Base-by-base conservation (phyloP, 1,284 basidiomycete species). In the Xerocomus nothofagi region DNA sequence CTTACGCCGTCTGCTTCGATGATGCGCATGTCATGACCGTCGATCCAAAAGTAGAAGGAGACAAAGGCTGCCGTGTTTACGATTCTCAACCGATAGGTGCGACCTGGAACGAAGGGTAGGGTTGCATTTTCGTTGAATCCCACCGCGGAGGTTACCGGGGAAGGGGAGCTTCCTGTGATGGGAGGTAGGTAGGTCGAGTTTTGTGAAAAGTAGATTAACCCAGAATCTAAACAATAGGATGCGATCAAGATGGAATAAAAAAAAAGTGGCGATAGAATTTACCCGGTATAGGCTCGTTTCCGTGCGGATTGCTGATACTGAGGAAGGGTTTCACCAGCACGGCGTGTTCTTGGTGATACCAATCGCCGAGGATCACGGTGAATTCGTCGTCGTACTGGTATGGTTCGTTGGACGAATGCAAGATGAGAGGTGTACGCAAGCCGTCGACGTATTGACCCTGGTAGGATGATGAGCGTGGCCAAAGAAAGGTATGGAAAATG, bases 371-470 rank as follows among this genome's bases (percentile, higher is more conserved):
- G 42, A 93, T 70, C 55, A 98, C 75, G 12, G 90, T 95, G 72
- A 84, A 95, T 60, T 98, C 96, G 37, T 89, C 92, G 69, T 98
- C 95, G 71, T 98, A 98, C 1, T 74, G 60, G 66, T 86, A 79
- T 1, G 71, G 73, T 63, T 89, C 85, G 57, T 68, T 75, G 26
- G 70, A 65, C 10, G 76, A 85, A 60, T 91, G 87, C 45, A 98
- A 81, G 43, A 94, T 67, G 20, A 93, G 67, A 1, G 93, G 88
- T 0, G 87, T 76, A 7, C 91, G 85, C 6, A 95, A 76, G 14
- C 92, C 92, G 58, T 95, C 91, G 39, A 90, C 84, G 58, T 95
- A 95, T 77, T 93, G 90, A 21, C 92, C 91, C 76, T 84, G 61
- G 3, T 33, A 9, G 6, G 14, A 23, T 6, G n/a, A 27, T 54